A percentile compares a stretch with the other conserved stretches of the same genome.
These are phyloP conservation scores for Terana coerulea DNA, from an alignment of 768 basidiomycete genomes.

Conservation along the genomic window DNA sequence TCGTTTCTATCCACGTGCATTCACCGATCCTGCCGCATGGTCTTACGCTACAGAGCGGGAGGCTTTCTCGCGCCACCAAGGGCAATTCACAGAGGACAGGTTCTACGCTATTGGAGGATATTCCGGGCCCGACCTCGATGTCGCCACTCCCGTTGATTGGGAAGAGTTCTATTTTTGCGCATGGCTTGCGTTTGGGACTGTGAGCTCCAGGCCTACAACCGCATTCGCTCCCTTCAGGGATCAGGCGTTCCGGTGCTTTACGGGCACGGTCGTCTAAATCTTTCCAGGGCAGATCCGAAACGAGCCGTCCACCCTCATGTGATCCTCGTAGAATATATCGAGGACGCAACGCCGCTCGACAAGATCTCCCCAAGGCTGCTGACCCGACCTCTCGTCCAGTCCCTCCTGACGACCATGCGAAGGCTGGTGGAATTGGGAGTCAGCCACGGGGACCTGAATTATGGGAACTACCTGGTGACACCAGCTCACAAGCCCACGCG, in stretches of 20 bases:
- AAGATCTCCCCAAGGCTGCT: background rate
- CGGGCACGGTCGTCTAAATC: background rate
- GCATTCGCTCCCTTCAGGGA: background rate
- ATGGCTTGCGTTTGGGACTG: background rate
- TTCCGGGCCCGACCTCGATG: background rate
- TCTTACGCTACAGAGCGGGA: background rate
- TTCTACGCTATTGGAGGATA: no score
- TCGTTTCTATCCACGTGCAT: background rate
- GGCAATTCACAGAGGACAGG: background rate
- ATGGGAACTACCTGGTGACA: background rate
- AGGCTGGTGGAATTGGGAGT: background rate
- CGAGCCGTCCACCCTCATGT: background rate
- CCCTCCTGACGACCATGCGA: background rate
- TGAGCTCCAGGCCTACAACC: background rate
- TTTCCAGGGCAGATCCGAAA: background rate
- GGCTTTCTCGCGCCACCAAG: background rate
- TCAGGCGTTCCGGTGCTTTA: background rate
- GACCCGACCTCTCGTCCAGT: background rate
- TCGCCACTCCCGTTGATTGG: background rate
- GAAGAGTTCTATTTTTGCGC: background rate
- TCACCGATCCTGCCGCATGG: background rate
- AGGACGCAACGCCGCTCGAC: background rate
- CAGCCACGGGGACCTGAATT: background rate
- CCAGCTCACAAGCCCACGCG: background rate
- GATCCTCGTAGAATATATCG: constrained; percentile 1